Base-by-base conservation (phyloP, 2,329 filamentous ascomycete species). In the Knoxdaviesia proteae region DNA sequence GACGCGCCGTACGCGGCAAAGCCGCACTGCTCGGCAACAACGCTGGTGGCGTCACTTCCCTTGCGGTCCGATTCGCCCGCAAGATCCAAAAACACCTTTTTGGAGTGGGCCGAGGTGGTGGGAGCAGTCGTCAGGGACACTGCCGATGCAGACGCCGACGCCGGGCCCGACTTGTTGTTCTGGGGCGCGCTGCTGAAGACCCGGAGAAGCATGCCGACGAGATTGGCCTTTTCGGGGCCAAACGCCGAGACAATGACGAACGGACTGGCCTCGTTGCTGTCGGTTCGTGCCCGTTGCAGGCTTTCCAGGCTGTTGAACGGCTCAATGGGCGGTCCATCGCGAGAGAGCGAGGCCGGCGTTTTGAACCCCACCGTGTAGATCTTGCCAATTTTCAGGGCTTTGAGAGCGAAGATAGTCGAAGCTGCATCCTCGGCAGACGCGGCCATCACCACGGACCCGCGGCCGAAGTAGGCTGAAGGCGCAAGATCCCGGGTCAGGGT, bases 291-390 rank as follows among this genome's bases (percentile, higher is more conserved):
- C 9, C 63, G 58, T 46, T 71, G 68, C 10, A 74, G 58, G 40
- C 67, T 70, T 51, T 86, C 77, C 37, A 90, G 68, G 44, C 74
- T 75, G 58, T 86, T 82, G 49, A 90, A 81, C 5, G 82, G 82
- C 52, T 90, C 83, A 44, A 90, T 74, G 1, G 74, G 71, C 33
- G 84, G 69, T 2, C 60, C 58, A 36, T 77, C 76, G 2, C 65
- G 64, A 20, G 4, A 72, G n/a, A 86, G 63, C 1, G 71, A 51
- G 51, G 69, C 54, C 48, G 73, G 59, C 47, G 72, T 77, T 52
- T 73, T 76, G 61, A 92, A 90, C 1, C 84, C 84, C 38, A 88
- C 81, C 0, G 83, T 88, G 57, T 87, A 87, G 36, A 92, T 80
- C 44, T 83, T 80, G 34, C 78, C 77, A 42, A 88, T 75, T 42